Evolutionary conservation across 2,329 filamentous ascomycete genomes (phyloP), one percentile per base, ranked within the genome.

Genomic region (Paracamarosporium sp.): DNA sequence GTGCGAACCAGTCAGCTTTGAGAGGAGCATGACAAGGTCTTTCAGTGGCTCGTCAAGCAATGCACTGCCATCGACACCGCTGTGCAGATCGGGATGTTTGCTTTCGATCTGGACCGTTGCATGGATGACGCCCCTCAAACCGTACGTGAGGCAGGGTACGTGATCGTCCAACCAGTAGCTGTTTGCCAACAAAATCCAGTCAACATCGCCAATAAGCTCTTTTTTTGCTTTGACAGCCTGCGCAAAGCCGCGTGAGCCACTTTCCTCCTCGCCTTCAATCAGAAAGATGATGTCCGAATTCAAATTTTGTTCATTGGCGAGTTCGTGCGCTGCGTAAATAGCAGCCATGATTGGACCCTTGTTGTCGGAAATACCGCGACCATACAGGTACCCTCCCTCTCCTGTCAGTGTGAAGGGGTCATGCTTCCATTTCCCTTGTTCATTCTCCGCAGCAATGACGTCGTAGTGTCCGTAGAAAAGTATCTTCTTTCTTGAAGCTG

Each of bases 391-490:
- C 0, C 95, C 94, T 67, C 97, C 93, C 55, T 92, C 87, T 4
- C 95, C 95, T 50, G 90, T 90, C 70, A 98, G 84, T n/a, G 89
- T 84, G 73, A 98, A 99, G 0, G 95, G 96, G 62, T 98, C 91
- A 1, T 88, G 88, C 36, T 86, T 84, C 95, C 95, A 99, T 65
- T 92, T 94, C 35, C 86, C 86, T 56, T 89, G 88, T 61, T 90
- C 90, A 35, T 90, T 88, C 64, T 97, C 92, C 0, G 95, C 95
- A 0, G 93, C 86, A 3, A 99, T 95, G 2, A 99, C 93, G 72
- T 99, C 95, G 80, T 99, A 99, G 74, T 99, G 95, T 0, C 96
- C 95, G 71, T 99, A 99, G 74, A 99, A 99, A 0, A 99, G 80
- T 8, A 98, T 91, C 28, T 92, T 93, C 78, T 95, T 97, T 17